A percentile compares a stretch with the other conserved stretches of the same genome.
These are phyloP conservation scores for Carpinus viminea DNA, from an alignment of 306 rosid species.

Conservation along the genomic window DNA sequence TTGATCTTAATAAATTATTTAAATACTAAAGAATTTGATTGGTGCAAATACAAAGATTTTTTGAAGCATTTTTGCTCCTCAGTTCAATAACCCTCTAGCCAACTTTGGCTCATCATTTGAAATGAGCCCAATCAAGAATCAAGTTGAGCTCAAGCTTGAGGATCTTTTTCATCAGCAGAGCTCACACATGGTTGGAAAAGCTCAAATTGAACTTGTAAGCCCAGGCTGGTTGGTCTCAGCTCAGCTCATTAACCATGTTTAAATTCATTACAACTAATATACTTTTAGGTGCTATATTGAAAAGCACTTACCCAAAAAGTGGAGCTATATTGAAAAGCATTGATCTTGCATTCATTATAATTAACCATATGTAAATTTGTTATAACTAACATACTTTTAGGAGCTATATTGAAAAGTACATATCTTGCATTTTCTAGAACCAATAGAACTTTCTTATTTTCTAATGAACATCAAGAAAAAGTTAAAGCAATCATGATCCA, in stretches of 20 bases:
- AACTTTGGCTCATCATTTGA: not conserved
- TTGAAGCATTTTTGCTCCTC: not conserved
- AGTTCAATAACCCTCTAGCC: not conserved
- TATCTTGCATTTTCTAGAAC: slow-evolving; percentile 4
- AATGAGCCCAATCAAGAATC: too few relatives aligned
- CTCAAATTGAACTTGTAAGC: not conserved
- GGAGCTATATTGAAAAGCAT: too few relatives aligned
- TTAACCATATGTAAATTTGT: not conserved
- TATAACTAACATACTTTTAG: not conserved
- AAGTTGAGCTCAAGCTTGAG: not conserved
- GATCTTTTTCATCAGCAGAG: not conserved
- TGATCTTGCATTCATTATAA: too few relatives aligned
- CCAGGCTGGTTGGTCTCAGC: not conserved
- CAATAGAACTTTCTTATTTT: not conserved
- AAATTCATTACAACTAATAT: not conserved
- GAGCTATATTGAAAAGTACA: not conserved
- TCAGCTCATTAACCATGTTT: not conserved
- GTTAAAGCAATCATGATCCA: not conserved
- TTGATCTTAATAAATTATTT: not conserved
- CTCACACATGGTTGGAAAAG: too few relatives aligned
- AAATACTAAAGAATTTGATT: not conserved
- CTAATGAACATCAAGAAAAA: not conserved
- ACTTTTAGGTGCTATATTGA: not conserved
- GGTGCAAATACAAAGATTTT: not conserved
- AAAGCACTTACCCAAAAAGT: too few relatives aligned